Base-by-base conservation (phyloP, 2,329 filamentous ascomycete species). In the Periconia sp. region DNA sequence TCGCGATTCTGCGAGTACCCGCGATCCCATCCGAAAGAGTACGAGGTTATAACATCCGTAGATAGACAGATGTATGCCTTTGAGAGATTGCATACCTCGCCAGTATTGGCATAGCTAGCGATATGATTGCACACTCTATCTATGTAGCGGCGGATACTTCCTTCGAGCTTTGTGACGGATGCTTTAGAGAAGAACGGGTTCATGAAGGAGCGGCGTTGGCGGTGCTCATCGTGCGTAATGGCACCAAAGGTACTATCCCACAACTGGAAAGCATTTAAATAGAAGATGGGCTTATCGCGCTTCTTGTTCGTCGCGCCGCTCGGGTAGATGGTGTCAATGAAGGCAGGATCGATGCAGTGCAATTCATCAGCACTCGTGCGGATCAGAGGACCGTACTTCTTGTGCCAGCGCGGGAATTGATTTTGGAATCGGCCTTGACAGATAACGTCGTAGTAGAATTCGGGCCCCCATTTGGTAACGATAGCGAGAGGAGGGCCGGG, bases 101-200 rank as follows among this genome's bases (percentile, higher is more conserved):
- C 29, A 3, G 40, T 36, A n/a, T 22, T 21, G 17, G 25, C 24
- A 25, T 43, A 43, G 15, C 8, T 36, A 11, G 36, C 40, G n/a
- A 43, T 15, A 5, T 36, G 23, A 5, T n/a, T 18, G 33, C 24
- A 36, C 10, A 30, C 10, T 17, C 23, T 36, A 24, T 43, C 26
- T 3, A 33, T 22, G 17, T 31, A 29, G 9, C 15, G 3, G 10
- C 45, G 50, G 33, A 62, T 50, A n/a, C 43, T 28, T 4, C 46
- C 40, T 40, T 61, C 53, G 10, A 59, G 31, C 10, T 40, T 33
- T 7, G 40, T 39, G 17, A 61, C 48, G 3, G 40, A 42, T 10
- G 34, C 37, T 39, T 57, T 61, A 17, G 59, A 62, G 39, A 63
- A 62, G 52, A 52, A 63, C 2, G 37, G 48, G 33, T 55, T 56